Base-by-base conservation (phyloP, 2,329 filamentous ascomycete species). In the Penicillium sp. region DNA sequence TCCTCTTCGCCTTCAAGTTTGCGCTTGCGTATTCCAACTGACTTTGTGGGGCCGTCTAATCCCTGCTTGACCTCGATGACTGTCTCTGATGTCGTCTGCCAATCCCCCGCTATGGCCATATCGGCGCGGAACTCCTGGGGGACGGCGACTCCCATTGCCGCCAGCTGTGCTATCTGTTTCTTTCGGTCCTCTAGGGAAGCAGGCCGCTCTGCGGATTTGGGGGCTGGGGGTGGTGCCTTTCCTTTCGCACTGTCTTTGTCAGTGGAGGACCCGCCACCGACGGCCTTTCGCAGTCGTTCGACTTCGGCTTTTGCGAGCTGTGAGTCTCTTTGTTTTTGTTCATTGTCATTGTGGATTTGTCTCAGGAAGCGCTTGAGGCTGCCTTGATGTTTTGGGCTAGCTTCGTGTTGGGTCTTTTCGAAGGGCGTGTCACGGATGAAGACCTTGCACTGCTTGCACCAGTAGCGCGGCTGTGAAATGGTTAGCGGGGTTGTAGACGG, bases 361-460 rank as follows among this genome's bases (percentile, higher is more conserved):
- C 92, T 88, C 9, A 99, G 82, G 63, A 92, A 94, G 50, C 93
- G 90, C 76, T 96, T 95, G 57, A 97, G 84, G 61, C 84, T 87
- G 68, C 85, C 84, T 76, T 96, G 91, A 73, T 97, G 92, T 71
- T 87, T 91, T 15, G 79, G 87, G 0, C 90, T 96, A 27, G 89
- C 84, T 75, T 97, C 92, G 76, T 97, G 92, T 75, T 97, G 93
- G 61, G 86, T 82, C 65, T 87, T 88, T 73, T 96, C 92, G 73
- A 97, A 85, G 64, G 90, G 87, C 23, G 92, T 97, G 79, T 99
- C 94, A 75, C 90, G 89, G 47, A 99, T 89, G 75, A 86, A 97
- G 70, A 83, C 84, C 69, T 86, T 85, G 83, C 94, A 99, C 79
- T 96, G 90, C 75, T 97, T 97, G 84, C 94, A 99, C 91, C 92